Conservation (phyloP, 345 rosid genomes). For the Syzygium aromaticum region DNA sequence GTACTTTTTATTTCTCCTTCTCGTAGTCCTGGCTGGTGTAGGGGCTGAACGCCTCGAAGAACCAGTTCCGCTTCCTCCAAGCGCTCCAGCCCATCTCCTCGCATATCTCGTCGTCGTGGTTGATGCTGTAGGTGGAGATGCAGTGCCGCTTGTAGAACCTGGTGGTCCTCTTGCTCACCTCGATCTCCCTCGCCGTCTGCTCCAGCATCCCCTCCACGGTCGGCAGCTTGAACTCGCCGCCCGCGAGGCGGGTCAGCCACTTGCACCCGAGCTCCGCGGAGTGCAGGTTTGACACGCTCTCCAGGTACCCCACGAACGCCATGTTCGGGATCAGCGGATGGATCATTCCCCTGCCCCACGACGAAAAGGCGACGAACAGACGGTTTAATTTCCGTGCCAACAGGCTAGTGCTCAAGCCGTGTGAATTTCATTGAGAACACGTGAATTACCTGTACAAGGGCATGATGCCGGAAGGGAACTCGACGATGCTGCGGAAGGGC, state of each 20-base stretch:
- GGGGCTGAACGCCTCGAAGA: slow-evolving; percentile 75
- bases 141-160: slow-evolving; percentile 82
- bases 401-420: not conserved
- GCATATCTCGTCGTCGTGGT: slow-evolving; percentile 74
- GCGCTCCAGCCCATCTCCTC: slow-evolving; percentile 72
- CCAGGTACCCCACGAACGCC: slow-evolving; percentile 71
- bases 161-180: slow-evolving; percentile 46
- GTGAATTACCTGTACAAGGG: slow-evolving; percentile 58
- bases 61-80: slow-evolving; percentile 56
- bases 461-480: slow-evolving; percentile 50
- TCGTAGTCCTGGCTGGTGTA: slow-evolving; percentile 55
- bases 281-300: slow-evolving; percentile 73
- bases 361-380: no score
- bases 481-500: slow-evolving; percentile 55
- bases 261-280: slow-evolving; percentile 68
- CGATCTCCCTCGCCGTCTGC: slow-evolving; percentile 40
- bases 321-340: slow-evolving; percentile 79
- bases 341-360: slow-evolving; percentile 53
- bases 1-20: not conserved
- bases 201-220: slow-evolving; percentile 57
- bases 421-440: no score
- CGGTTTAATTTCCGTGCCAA: not conserved
- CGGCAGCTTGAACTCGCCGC: slow-evolving; percentile 58
- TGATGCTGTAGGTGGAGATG: slow-evolving; percentile 85
- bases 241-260: slow-evolving; percentile 56